Base-by-base conservation (phyloP, 2,329 filamentous ascomycete species). In the Fusarium sp. region DNA sequence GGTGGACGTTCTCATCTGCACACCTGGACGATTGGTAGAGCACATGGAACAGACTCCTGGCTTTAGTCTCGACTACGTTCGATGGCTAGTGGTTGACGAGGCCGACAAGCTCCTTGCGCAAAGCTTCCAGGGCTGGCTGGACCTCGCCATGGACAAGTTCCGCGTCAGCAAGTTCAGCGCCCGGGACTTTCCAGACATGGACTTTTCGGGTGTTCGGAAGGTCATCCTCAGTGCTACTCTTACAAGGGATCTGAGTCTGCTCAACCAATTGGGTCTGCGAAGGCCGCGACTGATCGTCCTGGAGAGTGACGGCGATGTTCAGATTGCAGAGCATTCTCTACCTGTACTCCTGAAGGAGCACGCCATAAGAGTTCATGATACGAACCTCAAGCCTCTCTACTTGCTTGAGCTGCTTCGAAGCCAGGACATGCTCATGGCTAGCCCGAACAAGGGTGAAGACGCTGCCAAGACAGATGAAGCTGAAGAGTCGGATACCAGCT, bases 61-160 rank as follows among this genome's bases (percentile, higher is more conserved):
- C 0, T 97, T 98, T 77, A 87, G 85, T 0, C 83, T 98, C 20
- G 87, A 91, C 61, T 86, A 91, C 76, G 83, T 97, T 4, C 88
- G 92, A 65, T 98, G 94, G 93, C 84, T 98, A 0, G 88, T 97
- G 3, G 91, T 97, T 49, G 95, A 98, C 74, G 95, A 98, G 80
- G 96, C 95, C 10, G 95, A 98, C 79, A 93, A 96, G 76, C 83
- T 98, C 11, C 86, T 98, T 6, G 91, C 94, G 44, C 93, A 98
- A 78, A 94, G 91, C 75, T 97, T 96, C 79, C 94, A 97, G 77
- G 91, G 95, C 74, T 97, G 94, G 94, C 83, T 96, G 3, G 87
- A 89, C 40, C 81, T 90, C 0, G 87, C 96, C 6, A 90, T 93
- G 75, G 86, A 89, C 14, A 81, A 83, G 46, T 83, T 92, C 66